These are phyloP conservation scores for Ceratobasidium theobromae DNA, from an alignment of 1,284 basidiomycete species.

Conservation along the genomic window DNA sequence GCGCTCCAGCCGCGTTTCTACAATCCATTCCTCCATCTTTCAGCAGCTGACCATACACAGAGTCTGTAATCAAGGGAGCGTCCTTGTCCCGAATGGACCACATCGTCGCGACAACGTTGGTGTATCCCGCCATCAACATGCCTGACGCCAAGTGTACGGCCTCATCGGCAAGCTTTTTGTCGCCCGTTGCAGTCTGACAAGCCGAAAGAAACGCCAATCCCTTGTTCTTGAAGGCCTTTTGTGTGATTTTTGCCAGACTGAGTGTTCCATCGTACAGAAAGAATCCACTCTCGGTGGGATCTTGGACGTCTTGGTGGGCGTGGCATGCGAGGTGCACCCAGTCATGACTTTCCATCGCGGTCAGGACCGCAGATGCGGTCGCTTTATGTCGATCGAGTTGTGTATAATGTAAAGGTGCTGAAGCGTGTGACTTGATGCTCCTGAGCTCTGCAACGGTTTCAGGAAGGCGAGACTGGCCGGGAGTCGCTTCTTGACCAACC, in stretches of 20 bases:
- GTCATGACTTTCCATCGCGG: background rate
- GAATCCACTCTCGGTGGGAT: background rate
- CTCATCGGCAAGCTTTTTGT: background rate
- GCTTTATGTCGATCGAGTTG: background rate
- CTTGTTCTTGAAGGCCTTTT: background rate
- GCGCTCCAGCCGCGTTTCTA: background rate
- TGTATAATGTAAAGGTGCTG: background rate
- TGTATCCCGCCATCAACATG: background rate
- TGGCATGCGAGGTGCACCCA: constrained; percentile 8
- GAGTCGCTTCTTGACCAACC: background rate
- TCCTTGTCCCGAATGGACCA: background rate
- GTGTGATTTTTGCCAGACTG: background rate
- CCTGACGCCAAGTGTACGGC: background rate
- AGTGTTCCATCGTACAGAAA: background rate
- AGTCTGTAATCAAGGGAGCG: background rate
- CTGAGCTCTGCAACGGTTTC: background rate
- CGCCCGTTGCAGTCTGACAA: background rate
- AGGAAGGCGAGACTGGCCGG: background rate
- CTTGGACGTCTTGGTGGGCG: background rate
- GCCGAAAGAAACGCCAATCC: background rate
- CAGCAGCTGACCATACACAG: background rate
- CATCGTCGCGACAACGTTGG: background rate
- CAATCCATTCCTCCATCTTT: background rate
- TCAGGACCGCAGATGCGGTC: background rate
- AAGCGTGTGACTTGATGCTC: background rate